Percentiles rank a stretch among this genome's conserved stretches.
phyloP scores from a whole-genome alignment of 2,329 filamentous ascomycete genomes.

The Ophiosphaerella korrae region DNA sequence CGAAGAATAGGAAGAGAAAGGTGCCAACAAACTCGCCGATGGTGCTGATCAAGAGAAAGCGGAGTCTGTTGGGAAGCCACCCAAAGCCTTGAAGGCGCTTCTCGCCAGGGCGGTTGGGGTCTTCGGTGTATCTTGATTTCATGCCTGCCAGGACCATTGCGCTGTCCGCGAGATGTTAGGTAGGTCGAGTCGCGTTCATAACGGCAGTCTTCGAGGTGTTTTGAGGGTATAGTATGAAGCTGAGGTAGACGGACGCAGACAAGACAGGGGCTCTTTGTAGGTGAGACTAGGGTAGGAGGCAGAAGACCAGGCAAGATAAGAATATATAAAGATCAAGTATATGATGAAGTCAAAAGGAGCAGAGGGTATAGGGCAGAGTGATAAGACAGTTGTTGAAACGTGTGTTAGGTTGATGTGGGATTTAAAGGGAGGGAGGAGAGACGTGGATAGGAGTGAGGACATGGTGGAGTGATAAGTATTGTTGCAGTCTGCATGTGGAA shows the following conservation, averaged over 20 bases:
- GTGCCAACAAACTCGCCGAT: slow-evolving; percentile 51
- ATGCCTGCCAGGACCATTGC: slow-evolving; percentile 48
- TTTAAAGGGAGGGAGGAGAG: too few relatives aligned
- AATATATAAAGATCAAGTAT: neutral
- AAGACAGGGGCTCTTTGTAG: slow-evolving; percentile 26
- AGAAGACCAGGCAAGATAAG: neutral
- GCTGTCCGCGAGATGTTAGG: slow-evolving; percentile 36
- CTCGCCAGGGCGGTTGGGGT: slow-evolving; percentile 42
- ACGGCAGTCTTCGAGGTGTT: slow-evolving; percentile 13
- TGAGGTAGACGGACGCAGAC: slow-evolving; percentile 25
- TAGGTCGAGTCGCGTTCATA: slow-evolving; percentile 45
- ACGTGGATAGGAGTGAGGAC: too few relatives aligned
- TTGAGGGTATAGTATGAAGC: slow-evolving; percentile 18
- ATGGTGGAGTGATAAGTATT: too few relatives aligned
- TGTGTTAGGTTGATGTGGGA: too few relatives aligned
- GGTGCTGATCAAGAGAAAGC: slow-evolving; percentile 54
- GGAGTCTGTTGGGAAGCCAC: slow-evolving; percentile 51
- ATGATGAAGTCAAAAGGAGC: neutral
- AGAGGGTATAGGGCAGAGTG: slow-evolving; percentile 2
- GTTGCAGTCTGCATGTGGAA: too few relatives aligned
- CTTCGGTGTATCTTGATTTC: slow-evolving; percentile 39
- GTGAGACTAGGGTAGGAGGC: slow-evolving; percentile 11
- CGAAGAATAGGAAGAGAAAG: slow-evolving; percentile 49
- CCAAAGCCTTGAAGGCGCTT: slow-evolving; percentile 46
- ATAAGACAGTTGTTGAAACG: neutral